phyloP scores from a whole-genome alignment of 306 rosid genomes.

The Begonia fuchsioides region DNA sequence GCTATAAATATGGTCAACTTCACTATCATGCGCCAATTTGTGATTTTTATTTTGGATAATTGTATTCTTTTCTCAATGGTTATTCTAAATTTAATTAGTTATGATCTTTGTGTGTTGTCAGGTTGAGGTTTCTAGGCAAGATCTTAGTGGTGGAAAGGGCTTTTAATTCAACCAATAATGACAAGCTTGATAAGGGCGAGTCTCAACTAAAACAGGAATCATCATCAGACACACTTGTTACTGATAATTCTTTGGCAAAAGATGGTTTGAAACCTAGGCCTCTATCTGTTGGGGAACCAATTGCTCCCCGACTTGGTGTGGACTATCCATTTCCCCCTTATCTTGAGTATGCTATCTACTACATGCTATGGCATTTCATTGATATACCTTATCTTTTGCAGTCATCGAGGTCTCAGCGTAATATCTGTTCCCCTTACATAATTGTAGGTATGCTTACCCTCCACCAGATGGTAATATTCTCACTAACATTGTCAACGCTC shows the following conservation, averaged over 20 bases:
- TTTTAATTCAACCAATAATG: slow-evolving; percentile 21
- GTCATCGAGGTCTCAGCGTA: neutral
- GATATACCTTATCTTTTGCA: neutral
- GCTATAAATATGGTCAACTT: no score
- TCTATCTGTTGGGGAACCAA: slow-evolving; percentile 39
- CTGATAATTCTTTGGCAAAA: slow-evolving; percentile 16
- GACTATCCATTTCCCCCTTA: slow-evolving; percentile 89
- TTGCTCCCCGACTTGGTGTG: slow-evolving; percentile 75
- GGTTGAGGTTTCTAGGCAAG: slow-evolving; percentile 80
- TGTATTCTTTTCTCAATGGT: no score
- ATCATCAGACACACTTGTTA: slow-evolving; percentile 10
- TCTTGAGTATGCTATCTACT: slow-evolving; percentile 47
- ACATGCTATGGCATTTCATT: neutral
- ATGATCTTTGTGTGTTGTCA: slow-evolving; percentile 1
- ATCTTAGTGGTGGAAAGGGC: slow-evolving; percentile 70
- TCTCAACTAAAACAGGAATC: slow-evolving; percentile 22
- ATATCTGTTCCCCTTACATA: slow-evolving; percentile 12
- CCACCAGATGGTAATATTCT: slow-evolving; percentile 93
- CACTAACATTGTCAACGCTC: slow-evolving; percentile 83
- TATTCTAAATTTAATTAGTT: no score
- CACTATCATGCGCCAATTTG: no score
- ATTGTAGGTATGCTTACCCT: slow-evolving; percentile 79
- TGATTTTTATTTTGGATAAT: no score
- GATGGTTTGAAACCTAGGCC: slow-evolving; percentile 27
- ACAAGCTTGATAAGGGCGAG: slow-evolving; percentile 11